These are phyloP conservation scores for Pseudopithomyces maydicus DNA, from an alignment of 2,329 filamentous ascomycete genomes.

Conservation along the genomic window DNA sequence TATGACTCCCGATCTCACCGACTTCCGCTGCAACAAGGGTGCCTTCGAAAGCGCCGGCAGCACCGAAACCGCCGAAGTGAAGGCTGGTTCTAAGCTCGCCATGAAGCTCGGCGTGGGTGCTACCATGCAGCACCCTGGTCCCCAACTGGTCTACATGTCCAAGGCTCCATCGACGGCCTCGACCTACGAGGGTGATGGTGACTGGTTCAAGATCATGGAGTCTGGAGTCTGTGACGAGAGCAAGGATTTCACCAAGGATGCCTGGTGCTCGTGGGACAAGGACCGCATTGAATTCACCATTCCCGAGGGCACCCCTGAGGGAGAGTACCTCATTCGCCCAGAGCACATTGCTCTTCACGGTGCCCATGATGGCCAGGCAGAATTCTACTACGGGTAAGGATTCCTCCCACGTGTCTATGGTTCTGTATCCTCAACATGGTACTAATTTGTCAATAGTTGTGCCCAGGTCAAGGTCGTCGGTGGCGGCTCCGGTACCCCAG, in stretches of 20 bases:
- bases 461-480: constrained; percentile 16
- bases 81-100: constrained; percentile 21
- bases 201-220: constrained; percentile 14
- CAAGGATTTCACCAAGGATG: constrained; percentile 1
- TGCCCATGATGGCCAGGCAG: not conserved
- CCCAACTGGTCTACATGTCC: constrained; percentile 59
- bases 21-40: constrained; percentile 36
- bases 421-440: not conserved
- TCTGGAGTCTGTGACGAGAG: not conserved
- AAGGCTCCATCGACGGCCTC: constrained; percentile 60
- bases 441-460: constrained; percentile 19
- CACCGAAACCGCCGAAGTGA: constrained; percentile 17
- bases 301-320: constrained; percentile 42
- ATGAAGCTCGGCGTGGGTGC: constrained; percentile 23
- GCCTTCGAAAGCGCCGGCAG: constrained; percentile 15
- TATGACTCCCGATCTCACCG: constrained; percentile 22
- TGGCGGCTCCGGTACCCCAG: constrained; percentile 46
- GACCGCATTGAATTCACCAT: constrained; percentile 37
- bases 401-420: not conserved
- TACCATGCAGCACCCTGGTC: constrained; percentile 42
- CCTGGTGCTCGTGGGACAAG: not conserved
- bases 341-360: constrained; percentile 16
- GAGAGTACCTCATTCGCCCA: constrained; percentile 21
- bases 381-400: not conserved
- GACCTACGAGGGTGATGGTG: constrained; percentile 65